These are phyloP conservation scores for Dryas octopetala DNA, from an alignment of 306 rosid species.

Conservation along the genomic window DNA sequence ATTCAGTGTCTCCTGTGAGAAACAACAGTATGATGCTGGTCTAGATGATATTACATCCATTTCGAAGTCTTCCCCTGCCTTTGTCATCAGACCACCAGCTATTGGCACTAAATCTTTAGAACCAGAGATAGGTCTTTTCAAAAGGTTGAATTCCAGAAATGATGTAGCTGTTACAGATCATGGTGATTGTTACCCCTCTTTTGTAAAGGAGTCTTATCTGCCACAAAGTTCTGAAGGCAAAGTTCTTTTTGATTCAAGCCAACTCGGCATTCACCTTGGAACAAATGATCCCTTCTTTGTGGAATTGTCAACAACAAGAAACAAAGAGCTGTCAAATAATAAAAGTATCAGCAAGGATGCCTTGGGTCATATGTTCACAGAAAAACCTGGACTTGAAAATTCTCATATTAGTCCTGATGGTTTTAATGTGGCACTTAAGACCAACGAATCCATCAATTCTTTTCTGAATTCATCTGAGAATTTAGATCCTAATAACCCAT, in stretches of 20 bases:
- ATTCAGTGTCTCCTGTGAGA: constrained; percentile 36
- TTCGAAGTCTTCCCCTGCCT: constrained; percentile 23
- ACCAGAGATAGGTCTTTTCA: constrained; percentile 27
- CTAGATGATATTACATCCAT: constrained; percentile 22
- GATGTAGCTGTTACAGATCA: constrained; percentile 29
- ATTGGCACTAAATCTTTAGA: constrained; percentile 36
- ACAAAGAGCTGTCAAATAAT: constrained; percentile 35
- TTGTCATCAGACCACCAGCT: constrained; percentile 32
- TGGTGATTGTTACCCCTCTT: constrained; percentile 32
- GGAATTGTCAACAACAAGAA: constrained; percentile 36
- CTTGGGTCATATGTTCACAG: constrained; percentile 36
- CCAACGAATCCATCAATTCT: constrained; percentile 40
- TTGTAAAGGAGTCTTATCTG: constrained; percentile 33
- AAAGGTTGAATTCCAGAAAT: constrained; percentile 36
- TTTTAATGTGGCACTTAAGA: constrained; percentile 43
- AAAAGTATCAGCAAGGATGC: constrained; percentile 29
- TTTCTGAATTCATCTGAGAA: constrained; percentile 50
- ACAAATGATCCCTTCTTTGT: constrained; percentile 37
- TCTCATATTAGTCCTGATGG: constrained; percentile 37
- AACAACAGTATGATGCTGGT: constrained; percentile 34
- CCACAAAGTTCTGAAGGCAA: constrained; percentile 30
- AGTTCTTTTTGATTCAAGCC: constrained; percentile 38
- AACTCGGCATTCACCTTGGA: constrained; percentile 45
- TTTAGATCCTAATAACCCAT: constrained; percentile 62
- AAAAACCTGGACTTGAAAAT: constrained; percentile 37